Base-by-base conservation (phyloP, 129 eudicot genomes). In the Silybum marianum region DNA sequence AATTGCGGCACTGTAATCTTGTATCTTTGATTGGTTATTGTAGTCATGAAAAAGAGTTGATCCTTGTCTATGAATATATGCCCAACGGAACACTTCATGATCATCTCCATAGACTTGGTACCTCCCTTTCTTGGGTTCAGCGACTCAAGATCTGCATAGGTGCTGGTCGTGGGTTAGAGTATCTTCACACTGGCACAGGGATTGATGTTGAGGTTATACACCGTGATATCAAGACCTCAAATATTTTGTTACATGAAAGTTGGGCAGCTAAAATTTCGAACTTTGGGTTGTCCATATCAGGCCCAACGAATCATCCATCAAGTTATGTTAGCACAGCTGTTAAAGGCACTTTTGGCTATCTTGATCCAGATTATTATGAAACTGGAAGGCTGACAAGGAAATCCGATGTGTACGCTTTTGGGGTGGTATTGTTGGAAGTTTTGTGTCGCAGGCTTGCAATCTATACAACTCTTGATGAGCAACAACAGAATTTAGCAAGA, bases 321-420 rank as follows among this genome's bases (percentile, higher is more conserved):
- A 78, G 76, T 26, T 58, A 66, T 32, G 83, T 84, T 1, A 62
- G 28, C 44, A 84, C 87, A 4, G 24, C 19, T 62, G 76, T 84
- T 72, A 84, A 84, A 84, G 83, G 87, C 9, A 78, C 83, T 40
- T 78, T 72, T 48, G 83, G 87, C 8, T 83, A 83, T 62, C 7
- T 83, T 0, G 81, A 84, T 83, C 86, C 86, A 0, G 24, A 77
- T 74, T 83, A 83, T 72, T 77, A 9, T 79, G 1, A 8, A 9
- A 84, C 81, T 16, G 76, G 83, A 2, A 73, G 6, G 39, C 39
- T 84, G 14, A 78, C 87, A 4, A 79, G 84, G 68, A 72, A 87
- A 19, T 79, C 87, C 21, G 87, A 86, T 28, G 86, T 84, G 66
- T 86, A 83, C 65, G 84, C 89, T 70, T 80, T 87, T 51, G 90